Conservation (phyloP, 164 flowering plant species). For the Nymphaea thermarum region DNA sequence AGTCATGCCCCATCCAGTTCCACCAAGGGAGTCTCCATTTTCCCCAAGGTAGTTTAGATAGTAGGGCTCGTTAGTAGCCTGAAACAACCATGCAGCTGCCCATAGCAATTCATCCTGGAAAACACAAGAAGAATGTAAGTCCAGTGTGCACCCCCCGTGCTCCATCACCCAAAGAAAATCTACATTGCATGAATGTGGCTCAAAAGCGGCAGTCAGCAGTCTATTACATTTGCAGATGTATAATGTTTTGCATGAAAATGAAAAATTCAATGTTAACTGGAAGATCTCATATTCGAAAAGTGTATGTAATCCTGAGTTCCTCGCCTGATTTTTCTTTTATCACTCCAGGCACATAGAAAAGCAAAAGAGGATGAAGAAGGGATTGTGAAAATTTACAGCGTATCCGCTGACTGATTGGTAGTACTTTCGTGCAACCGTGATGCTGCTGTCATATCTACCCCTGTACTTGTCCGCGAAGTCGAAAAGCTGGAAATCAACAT, state of each 20-base stretch:
- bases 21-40: slow-evolving; percentile 79
- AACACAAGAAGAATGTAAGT: not conserved
- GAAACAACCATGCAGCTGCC: slow-evolving; percentile 89
- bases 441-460: slow-evolving; percentile 92
- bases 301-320: too few species aligned
- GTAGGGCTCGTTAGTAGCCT: slow-evolving; percentile 51
- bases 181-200: too few species aligned
- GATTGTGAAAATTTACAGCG: slow-evolving; percentile 30
- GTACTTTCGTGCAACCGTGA: slow-evolving; percentile 73
- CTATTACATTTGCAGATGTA: too few species aligned
- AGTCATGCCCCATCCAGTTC: slow-evolving; percentile 91
- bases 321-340: not conserved
- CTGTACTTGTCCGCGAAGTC: slow-evolving; percentile 77
- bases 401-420: slow-evolving; percentile 89
- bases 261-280: too few species aligned
- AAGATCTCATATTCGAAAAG: too few species aligned
- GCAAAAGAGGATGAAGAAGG: not conserved
- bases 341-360: not conserved
- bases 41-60: slow-evolving; percentile 57
- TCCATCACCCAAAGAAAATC: too few species aligned
- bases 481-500: slow-evolving; percentile 43
- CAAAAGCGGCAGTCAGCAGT: too few species aligned
- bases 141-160: not conserved
- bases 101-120: slow-evolving; percentile 85
- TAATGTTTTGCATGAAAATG: too few species aligned